These are phyloP conservation scores for Naganishia liquefaciens DNA, from an alignment of 1,284 basidiomycete genomes.

Conservation along the genomic window DNA sequence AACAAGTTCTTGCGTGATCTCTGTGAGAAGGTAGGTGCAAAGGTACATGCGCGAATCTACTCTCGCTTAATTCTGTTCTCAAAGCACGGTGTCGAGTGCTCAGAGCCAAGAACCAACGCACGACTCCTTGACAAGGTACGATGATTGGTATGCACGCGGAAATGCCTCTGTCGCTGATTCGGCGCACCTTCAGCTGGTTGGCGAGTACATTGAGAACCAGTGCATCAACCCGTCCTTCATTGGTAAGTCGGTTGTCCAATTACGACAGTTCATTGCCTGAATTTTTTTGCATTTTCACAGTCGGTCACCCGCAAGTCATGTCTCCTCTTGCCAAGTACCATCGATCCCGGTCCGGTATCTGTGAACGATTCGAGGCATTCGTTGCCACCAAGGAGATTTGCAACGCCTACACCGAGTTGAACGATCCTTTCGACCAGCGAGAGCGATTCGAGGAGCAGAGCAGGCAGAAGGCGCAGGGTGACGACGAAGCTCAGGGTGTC, in stretches of 20 bases:
- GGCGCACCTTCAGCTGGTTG: conserved; percentile 68
- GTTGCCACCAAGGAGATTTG: conserved; percentile 98
- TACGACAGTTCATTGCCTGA: not conserved
- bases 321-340: conserved; percentile 97
- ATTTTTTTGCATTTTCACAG: conserved; percentile 52
- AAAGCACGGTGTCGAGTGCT: conserved; percentile 92
- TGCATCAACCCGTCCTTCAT: conserved; percentile 98
- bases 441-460: conserved; percentile 94
- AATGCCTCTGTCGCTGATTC: not conserved
- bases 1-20: conserved; percentile 87
- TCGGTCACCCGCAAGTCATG: conserved; percentile 99
- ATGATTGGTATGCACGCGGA: not conserved
- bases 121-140: conserved; percentile 88
- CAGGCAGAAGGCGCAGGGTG: conserved; percentile 92
- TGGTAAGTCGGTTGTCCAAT: conserved; percentile 55
- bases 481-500: conserved; percentile 96
- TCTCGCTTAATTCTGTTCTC: not conserved
- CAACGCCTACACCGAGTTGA: conserved; percentile 98
- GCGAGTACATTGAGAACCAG: conserved; percentile 94
- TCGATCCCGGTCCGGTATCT: conserved; percentile 86
- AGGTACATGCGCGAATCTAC: not conserved
- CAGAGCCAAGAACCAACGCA: conserved; percentile 92
- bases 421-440: conserved; percentile 95
- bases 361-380: conserved; percentile 98
- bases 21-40: conserved; percentile 67